These are phyloP conservation scores for Populus pruinosa DNA, from an alignment of 345 rosid species.

Conservation along the genomic window DNA sequence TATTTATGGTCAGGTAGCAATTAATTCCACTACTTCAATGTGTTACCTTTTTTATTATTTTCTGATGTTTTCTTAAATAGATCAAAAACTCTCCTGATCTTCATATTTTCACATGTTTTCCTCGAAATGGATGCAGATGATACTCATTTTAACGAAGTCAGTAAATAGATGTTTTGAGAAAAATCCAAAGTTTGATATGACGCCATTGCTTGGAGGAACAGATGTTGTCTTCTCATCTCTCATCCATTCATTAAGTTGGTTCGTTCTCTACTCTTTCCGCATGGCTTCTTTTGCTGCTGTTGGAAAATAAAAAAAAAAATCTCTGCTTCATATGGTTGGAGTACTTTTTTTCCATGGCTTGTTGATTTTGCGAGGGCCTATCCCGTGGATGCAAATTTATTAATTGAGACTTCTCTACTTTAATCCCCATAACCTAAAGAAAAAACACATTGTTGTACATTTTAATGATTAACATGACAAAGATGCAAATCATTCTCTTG, in stretches of 20 bases:
- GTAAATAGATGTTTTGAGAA: conserved; percentile 93
- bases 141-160: conserved; percentile 90
- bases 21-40: background rate
- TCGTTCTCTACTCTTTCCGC: conserved; percentile 31
- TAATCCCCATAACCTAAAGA: background rate
- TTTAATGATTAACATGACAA: background rate
- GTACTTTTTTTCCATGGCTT: background rate
- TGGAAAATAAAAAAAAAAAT: background rate
- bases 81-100: conserved; percentile 4
- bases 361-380: background rate
- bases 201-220: conserved; percentile 97
- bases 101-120: conserved; percentile 15
- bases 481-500: background rate
- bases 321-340: background rate
- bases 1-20: conserved; percentile 89
- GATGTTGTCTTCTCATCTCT: conserved; percentile 97
- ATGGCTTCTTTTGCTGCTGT: background rate
- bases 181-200: conserved; percentile 98
- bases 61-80: background rate
- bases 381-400: background rate
- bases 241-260: conserved; percentile 95
- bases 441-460: background rate
- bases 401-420: background rate
- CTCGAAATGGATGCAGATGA: conserved; percentile 65
- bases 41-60: background rate